phyloP scores from a whole-genome alignment of 2,329 filamentous ascomycete species.

The Mollisiaceae sp. region DNA sequence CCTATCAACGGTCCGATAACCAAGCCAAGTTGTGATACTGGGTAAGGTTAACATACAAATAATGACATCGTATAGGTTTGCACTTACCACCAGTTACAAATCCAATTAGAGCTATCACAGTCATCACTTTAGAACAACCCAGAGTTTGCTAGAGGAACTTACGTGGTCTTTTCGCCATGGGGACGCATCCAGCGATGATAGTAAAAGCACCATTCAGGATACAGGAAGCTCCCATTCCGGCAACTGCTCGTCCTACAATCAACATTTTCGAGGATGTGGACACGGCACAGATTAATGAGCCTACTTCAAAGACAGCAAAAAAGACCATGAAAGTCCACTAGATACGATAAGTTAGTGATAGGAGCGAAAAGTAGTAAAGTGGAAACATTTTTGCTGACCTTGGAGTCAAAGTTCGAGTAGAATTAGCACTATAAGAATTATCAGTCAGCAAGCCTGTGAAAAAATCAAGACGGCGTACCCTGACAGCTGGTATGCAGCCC shows the following conservation, averaged over 20 bases:
- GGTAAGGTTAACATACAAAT: not conserved
- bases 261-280: conserved; percentile 56
- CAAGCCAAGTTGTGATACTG: conserved; percentile 25
- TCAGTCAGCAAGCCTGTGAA: not conserved
- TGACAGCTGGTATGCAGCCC: conserved; percentile 43
- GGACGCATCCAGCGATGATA: conserved; percentile 42
- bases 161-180: conserved; percentile 23
- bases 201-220: conserved; percentile 56
- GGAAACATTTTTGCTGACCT: conserved; percentile 30
- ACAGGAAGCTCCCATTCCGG: conserved; percentile 57
- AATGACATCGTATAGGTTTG: not conserved
- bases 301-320: conserved; percentile 59
- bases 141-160: not conserved
- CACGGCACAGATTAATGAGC: conserved; percentile 57
- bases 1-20: conserved; percentile 40
- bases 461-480: conserved; percentile 27
- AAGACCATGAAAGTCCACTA: conserved; percentile 28
- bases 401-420: conserved; percentile 34
- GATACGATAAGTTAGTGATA: no score
- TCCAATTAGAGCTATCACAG: conserved; percentile 12
- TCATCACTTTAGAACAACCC: not conserved
- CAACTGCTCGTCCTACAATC: conserved; percentile 59
- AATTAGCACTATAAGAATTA: conserved; percentile 17
- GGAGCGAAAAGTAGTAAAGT: no score
- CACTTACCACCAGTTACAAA: conserved; percentile 10